Percentiles rank a stretch among this genome's conserved stretches.
Evolutionary conservation across 768 basidiomycete genomes (phyloP).

Genomic region (Kwoniella sp.): DNA sequence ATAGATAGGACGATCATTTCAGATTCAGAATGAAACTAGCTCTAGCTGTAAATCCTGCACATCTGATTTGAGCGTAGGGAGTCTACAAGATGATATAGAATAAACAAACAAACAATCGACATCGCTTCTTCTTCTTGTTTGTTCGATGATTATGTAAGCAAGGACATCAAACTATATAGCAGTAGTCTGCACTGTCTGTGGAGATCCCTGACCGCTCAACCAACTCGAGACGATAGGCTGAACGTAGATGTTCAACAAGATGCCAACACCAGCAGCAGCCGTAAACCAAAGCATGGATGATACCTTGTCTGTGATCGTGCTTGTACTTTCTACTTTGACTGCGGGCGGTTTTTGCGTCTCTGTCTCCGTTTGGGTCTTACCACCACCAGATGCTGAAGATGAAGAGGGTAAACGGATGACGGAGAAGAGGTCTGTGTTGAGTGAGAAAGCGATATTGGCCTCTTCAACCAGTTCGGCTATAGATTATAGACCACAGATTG

Average conservation of each 20-base stretch:
- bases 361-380: not conserved
- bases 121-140: not conserved
- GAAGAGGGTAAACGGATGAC: conserved; percentile 29
- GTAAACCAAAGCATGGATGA: conserved; percentile 10
- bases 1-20: no score
- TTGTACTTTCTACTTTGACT: not conserved
- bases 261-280: conserved; percentile 13
- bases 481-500: no score
- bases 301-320: conserved; percentile 9
- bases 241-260: conserved; percentile 18
- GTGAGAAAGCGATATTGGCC: conserved; percentile 47
- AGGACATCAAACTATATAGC: not conserved
- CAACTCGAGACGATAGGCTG: conserved; percentile 8
- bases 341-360: not conserved
- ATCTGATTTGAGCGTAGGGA: no score
- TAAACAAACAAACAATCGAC: no score
- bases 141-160: no score
- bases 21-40: no score
- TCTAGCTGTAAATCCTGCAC: no score
- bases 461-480: conserved; percentile 44
- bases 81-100: no score
- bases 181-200: not conserved
- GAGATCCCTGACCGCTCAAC: conserved; percentile 2
- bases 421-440: conserved; percentile 49
- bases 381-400: not conserved